Conservation (phyloP, 2,329 filamentous ascomycete species). For the Sordariomycetes sp. region DNA sequence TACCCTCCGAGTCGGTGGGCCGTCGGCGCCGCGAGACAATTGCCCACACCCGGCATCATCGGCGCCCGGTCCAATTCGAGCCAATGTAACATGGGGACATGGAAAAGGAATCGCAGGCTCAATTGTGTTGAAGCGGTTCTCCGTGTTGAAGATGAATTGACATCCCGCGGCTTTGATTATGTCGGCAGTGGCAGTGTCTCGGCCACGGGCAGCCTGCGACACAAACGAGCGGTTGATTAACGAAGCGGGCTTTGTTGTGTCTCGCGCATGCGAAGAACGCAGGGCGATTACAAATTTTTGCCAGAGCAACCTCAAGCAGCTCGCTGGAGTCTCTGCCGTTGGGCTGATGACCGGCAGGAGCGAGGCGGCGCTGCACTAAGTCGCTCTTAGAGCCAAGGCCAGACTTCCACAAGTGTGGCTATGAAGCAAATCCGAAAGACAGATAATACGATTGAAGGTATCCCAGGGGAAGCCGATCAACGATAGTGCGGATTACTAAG, state of each 20-base stretch:
- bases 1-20: too few species aligned
- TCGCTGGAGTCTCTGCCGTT: not conserved
- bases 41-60: too few species aligned
- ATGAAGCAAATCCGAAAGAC: not conserved
- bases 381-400: not conserved
- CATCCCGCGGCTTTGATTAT: not conserved
- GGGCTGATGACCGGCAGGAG: not conserved
- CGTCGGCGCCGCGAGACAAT: too few species aligned
- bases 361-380: not conserved
- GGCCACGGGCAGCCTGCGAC: not conserved
- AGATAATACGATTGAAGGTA: not conserved
- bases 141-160: too few species aligned
- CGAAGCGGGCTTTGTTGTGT: not conserved
- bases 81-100: too few species aligned
- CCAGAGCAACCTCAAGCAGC: not conserved
- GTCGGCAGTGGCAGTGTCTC: not conserved
- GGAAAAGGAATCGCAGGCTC: too few species aligned
- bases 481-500: not conserved
- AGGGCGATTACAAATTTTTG: not conserved
- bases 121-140: too few species aligned
- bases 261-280: not conserved
- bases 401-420: not conserved
- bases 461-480: not conserved
- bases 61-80: too few species aligned
- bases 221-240: not conserved